These are phyloP conservation scores for Bromus sterilis DNA, from an alignment of 176 grass and related monocot species.

Conservation along the genomic window DNA sequence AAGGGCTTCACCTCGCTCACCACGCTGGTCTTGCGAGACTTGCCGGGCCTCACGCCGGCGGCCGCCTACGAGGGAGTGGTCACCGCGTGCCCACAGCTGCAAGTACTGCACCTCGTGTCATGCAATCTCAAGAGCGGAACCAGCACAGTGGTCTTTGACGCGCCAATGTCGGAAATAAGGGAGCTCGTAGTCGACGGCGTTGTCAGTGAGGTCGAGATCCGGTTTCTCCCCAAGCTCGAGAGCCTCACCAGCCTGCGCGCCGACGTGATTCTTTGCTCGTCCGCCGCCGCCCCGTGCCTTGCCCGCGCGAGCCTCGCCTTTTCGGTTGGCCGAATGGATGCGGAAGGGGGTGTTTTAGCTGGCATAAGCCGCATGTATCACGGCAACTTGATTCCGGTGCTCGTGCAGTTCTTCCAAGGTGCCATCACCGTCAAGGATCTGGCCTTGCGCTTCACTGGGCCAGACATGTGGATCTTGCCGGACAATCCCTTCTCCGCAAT, in stretches of 20 bases:
- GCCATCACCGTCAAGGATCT: background rate
- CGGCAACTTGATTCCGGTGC: background rate
- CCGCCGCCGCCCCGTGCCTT: background rate
- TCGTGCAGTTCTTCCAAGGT: background rate
- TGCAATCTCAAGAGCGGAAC: background rate
- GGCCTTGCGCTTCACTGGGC: background rate
- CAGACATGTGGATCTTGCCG: background rate
- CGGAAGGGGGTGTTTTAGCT: no score
- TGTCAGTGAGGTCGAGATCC: background rate
- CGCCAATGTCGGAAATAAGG: constrained; percentile 7
- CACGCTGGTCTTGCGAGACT: background rate
- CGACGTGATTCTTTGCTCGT: background rate
- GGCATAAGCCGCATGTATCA: no score
- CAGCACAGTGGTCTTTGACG: background rate
- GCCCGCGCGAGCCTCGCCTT: background rate
- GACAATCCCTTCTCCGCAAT: background rate
- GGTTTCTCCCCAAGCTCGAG: constrained; percentile 14
- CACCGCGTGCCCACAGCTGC: constrained; percentile 14
- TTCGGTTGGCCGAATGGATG: background rate
- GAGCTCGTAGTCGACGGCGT: background rate
- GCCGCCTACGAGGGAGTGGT: background rate
- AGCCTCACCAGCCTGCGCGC: background rate
- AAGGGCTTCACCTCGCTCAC: background rate
- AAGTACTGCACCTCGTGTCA: constrained; percentile 8
- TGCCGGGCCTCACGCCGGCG: background rate